phyloP scores from a whole-genome alignment of 352 stramenopile genomes.

The Phytophthora colocasiae region DNA sequence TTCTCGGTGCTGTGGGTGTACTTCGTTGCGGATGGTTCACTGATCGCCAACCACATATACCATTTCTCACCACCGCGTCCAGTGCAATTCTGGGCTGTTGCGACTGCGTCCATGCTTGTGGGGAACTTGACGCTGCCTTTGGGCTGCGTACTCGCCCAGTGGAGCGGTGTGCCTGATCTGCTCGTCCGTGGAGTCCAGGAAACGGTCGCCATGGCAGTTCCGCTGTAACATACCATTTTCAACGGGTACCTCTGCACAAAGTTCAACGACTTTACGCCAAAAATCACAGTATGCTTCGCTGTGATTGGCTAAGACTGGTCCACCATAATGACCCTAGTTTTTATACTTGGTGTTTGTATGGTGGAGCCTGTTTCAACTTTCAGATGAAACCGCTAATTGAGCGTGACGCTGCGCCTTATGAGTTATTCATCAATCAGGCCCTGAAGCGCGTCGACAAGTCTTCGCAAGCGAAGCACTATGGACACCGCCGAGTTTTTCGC shows the following conservation, averaged over 20 bases:
- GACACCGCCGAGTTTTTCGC: slow-evolving; percentile 30
- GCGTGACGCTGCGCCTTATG: background rate
- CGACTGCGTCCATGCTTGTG: slow-evolving; percentile 39
- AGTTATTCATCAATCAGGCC: slow-evolving; percentile 18
- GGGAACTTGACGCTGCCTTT: slow-evolving; percentile 39
- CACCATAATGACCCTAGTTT: too few relatives aligned
- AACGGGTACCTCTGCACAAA: background rate
- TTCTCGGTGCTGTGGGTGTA: slow-evolving; percentile 44
- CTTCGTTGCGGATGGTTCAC: slow-evolving; percentile 33
- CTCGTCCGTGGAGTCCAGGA: slow-evolving; percentile 16
- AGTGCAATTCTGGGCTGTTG: slow-evolving; percentile 45
- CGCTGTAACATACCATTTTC: slow-evolving; percentile 5
- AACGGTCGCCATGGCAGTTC: background rate
- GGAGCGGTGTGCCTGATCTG: slow-evolving; percentile 32
- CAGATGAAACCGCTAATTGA: slow-evolving; percentile 4
- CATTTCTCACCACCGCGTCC: slow-evolving; percentile 45
- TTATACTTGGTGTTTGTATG: too few relatives aligned
- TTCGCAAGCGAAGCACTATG: slow-evolving; percentile 20
- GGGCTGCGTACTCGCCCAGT: slow-evolving; percentile 31
- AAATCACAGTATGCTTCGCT: too few relatives aligned
- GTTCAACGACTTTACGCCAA: too few relatives aligned
- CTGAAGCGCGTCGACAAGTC: background rate
- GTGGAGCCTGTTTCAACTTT: too few relatives aligned
- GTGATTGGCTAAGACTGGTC: too few relatives aligned
- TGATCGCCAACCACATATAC: slow-evolving; percentile 46